Evolutionary conservation across 1,284 basidiomycete species (phyloP), one percentile per base, ranked within the genome.

Genomic region (Puccinia novopanici): DNA sequence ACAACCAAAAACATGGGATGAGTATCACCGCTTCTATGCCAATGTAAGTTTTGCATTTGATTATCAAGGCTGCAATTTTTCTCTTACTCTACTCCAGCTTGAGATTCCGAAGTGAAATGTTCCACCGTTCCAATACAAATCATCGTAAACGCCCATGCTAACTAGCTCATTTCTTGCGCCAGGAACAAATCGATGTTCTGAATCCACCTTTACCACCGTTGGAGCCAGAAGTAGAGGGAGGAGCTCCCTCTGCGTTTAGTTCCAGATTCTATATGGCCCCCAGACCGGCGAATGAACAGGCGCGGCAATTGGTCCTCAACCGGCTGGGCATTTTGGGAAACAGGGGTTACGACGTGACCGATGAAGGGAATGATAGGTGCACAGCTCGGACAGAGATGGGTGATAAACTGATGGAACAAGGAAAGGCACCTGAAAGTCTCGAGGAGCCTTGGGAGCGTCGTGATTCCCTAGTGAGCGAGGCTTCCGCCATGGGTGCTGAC

Each of bases 1-100:
- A 61, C 63, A 83, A 45, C 83, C 84, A 0, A 78, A 82, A 48
- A 83, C 83, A 10, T 84, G 83, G 84, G 81, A 77, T 15, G 84
- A 84, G 45, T 84, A 82, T 72, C 59, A 77, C 22, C 71, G 70
- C 22, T 81, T 81, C 1, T 84, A 84, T 80, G 82, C 80, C 1
- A 81, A 80, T 22, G 84, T 83, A 65, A 70, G 83, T 81, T 22
- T 17, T 79, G 3, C 45, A 15, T 45, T 50, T 68, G 22, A 45
- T 17, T 27, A n/a, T n/a, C n/a, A 50, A 24, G 17, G 12, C 50
- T 54, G 22, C 22, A 5, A 54, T 13, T 22, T 54, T 19, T 19
- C 22, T 4, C 50, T 10, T 22, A 19, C 50, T 22, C 22, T 54
- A 9, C 22, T 5, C 22, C 4, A 54, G 6, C 50, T 22, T 5